Base-by-base conservation (phyloP, 2,329 filamentous ascomycete species). In the Xylariaceae sp. region DNA sequence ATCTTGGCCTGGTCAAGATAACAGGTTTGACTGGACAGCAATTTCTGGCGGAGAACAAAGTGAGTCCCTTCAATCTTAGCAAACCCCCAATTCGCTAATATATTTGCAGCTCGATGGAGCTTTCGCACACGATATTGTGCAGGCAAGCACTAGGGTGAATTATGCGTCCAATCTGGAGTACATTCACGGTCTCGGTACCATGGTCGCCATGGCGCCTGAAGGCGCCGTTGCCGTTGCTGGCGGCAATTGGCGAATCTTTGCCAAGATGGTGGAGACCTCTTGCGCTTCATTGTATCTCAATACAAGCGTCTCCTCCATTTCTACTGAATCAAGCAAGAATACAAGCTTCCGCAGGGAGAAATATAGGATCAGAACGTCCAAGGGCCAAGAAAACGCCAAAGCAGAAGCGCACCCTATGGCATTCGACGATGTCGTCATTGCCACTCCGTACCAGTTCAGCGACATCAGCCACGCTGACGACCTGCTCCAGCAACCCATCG, bases 181-280 rank as follows among this genome's bases (percentile, higher is more conserved):
- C 28, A 93, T 97, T 36, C 90, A 97, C 56, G 93, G 89, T 0
- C 67, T 98, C 1, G 89, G 94, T 56, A 81, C 90, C 1, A 89
- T 96, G 85, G 79, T 79, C 2, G 91, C 89, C 33, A 88, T 97
- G 81, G 87, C 90, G 2, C 86, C 89, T 0, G 84, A 91, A 39
- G 89, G 89, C 6, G 88, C 90, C 1, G 79, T 89, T 60, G 73
- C 85, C 15, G 77, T 97, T 1, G 65, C 78, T 12, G 89, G 89
- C 6, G 93, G 93, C 2, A 98, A 97, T 63, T 97, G 90, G 89
- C 82, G 80, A 54, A 95, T 98, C 41, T 98, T 98, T 59, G 76
- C 83, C n/a, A 68, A 74, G 34, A 94, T 96, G 85, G 68, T 91
- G 1, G 71, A 77, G 29, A 66, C 71, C 1, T 84, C 87, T 1